Conservation (phyloP, 441 rosid genomes). For the Bocquillonia castaneifolia region DNA sequence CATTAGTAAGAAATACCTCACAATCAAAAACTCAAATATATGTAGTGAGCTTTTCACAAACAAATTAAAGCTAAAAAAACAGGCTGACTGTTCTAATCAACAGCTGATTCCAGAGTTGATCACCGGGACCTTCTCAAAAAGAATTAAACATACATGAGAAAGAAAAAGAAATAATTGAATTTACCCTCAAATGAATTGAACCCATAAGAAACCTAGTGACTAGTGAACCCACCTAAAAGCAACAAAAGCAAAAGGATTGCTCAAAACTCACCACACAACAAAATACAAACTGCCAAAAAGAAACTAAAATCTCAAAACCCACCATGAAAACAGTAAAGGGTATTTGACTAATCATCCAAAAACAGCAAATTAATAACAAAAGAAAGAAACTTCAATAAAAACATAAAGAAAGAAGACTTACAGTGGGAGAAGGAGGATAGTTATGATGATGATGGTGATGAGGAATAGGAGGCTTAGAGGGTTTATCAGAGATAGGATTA, state of each 20-base stretch:
- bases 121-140: neutral
- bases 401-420: conserved; percentile 12
- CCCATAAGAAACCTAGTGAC: neutral
- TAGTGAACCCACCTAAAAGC: neutral
- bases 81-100: neutral
- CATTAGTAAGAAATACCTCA: neutral
- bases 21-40: neutral
- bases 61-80: neutral
- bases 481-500: conserved; percentile 88
- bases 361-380: neutral
- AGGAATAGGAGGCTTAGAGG: conserved; percentile 34
- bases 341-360: neutral
- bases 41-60: neutral
- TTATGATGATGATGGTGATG: too few species aligned
- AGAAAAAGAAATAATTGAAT: neutral
- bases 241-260: neutral
- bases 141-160: neutral
- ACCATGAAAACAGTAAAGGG: conserved; percentile 6
- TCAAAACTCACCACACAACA: neutral
- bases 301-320: neutral
- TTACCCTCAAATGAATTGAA: neutral
- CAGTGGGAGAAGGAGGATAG: conserved; percentile 26
- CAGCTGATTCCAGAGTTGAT: neutral
- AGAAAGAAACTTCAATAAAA: neutral
- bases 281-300: neutral